Conservation (phyloP, 352 stramenopile genomes). For the Globisporangium carolinianum region DNA sequence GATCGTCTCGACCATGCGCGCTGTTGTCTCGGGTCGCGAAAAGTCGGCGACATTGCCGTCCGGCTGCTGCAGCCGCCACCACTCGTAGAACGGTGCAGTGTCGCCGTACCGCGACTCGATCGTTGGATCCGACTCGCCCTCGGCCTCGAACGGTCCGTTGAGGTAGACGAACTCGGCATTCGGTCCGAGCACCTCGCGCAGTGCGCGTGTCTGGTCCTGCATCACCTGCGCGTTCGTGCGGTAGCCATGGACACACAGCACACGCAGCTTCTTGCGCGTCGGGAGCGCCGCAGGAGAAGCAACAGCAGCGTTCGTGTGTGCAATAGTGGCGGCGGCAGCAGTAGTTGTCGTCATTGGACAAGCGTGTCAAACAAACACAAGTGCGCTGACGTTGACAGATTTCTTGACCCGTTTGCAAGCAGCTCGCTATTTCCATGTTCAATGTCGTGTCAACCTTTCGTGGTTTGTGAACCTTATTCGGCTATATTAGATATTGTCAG, state of each 20-base stretch:
- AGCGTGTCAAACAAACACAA: no score
- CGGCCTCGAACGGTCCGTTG: conserved; percentile 32
- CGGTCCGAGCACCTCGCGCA: conserved; percentile 24
- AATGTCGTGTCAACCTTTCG: no score
- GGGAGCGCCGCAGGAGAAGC: neutral
- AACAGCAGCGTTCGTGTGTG: neutral
- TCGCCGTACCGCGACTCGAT: conserved; percentile 24
- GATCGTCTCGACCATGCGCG: neutral
- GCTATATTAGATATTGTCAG: no score
- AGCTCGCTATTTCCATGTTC: no score
- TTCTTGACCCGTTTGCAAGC: no score
- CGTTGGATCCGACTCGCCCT: conserved; percentile 22
- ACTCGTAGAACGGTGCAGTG: conserved; percentile 36
- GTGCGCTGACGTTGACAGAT: no score
- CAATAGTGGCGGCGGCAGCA: no score
- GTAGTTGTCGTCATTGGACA: no score
- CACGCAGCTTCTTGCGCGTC: conserved; percentile 20
- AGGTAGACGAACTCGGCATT: conserved; percentile 35
- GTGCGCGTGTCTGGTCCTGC: conserved; percentile 28
- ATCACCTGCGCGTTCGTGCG: conserved; percentile 45
- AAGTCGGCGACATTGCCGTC: conserved; percentile 5
- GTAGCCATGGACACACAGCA: conserved; percentile 50
- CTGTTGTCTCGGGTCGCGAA: conserved; percentile 1
- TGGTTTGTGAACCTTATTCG: no score
- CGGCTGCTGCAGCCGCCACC: conserved; percentile 10